Evolutionary conservation across 1,284 basidiomycete genomes (phyloP).

Genomic region (Sporisorium sorghi): DNA sequence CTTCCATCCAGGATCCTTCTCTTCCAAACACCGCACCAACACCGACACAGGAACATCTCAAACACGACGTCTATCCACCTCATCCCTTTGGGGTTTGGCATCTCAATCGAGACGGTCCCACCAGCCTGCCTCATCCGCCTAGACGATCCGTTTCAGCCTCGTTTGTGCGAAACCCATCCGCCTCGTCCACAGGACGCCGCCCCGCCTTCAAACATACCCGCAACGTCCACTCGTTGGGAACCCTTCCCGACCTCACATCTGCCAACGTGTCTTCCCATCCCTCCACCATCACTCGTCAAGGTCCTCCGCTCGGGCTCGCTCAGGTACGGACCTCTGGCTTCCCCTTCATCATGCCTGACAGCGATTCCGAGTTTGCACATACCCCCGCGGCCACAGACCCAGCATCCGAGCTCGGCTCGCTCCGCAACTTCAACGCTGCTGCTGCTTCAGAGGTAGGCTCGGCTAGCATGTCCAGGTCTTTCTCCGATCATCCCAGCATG

Average conservation of each 20-base stretch:
- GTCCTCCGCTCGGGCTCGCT: conserved; percentile 41
- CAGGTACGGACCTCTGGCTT: conserved; percentile 45
- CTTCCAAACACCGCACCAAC: not conserved
- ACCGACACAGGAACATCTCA: not conserved
- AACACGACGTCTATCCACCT: conserved; percentile 21
- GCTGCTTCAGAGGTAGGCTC: conserved; percentile 31
- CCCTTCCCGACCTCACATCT: conserved; percentile 29
- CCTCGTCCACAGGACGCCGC: not conserved
- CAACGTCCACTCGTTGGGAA: conserved; percentile 45
- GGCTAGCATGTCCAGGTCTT: conserved; percentile 19
- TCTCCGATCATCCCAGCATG: conserved; percentile 36
- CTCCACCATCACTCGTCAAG: conserved; percentile 11
- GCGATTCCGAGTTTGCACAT: conserved; percentile 31
- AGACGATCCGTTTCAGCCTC: conserved; percentile 30
- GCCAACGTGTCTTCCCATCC: conserved; percentile 33
- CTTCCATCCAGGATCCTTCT: not conserved
- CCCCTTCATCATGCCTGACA: conserved; percentile 51
- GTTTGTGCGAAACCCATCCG: conserved; percentile 16
- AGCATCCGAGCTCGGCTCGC: conserved; percentile 29
- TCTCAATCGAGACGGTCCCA: conserved; percentile 29
- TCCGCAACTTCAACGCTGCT: conserved; percentile 23
- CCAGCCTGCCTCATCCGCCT: conserved; percentile 38
- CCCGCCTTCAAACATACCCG: conserved; percentile 13
- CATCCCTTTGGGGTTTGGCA: conserved; percentile 48
- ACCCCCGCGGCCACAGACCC: conserved; percentile 33